These are phyloP conservation scores for Stachybotrys echinatus DNA, from an alignment of 2,329 filamentous ascomycete genomes.

Conservation along the genomic window DNA sequence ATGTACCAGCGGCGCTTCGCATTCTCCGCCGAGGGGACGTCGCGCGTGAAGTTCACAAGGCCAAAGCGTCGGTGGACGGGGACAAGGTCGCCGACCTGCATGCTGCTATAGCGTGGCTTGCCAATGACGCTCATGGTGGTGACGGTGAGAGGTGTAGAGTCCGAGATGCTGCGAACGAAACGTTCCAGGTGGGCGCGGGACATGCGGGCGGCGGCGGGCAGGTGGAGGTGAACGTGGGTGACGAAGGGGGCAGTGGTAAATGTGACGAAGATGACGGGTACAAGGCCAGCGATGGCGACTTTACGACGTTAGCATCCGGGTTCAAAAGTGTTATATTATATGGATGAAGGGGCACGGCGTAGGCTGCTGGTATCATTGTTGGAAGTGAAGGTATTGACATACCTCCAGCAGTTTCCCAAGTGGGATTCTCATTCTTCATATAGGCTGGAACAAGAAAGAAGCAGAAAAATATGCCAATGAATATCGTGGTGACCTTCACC, in stretches of 20 bases:
- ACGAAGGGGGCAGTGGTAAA: slow-evolving; percentile 67
- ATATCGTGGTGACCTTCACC: slow-evolving; percentile 65
- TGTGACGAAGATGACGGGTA: slow-evolving; percentile 60
- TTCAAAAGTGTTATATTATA: not conserved
- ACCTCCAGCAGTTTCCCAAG: slow-evolving; percentile 30
- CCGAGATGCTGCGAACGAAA: slow-evolving; percentile 43
- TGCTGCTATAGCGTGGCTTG: slow-evolving; percentile 44
- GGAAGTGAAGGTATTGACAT: slow-evolving; percentile 11
- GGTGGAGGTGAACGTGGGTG: slow-evolving; percentile 62
- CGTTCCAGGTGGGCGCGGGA: slow-evolving; percentile 51
- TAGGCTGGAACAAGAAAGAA: slow-evolving; percentile 59
- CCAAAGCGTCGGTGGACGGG: slow-evolving; percentile 26
- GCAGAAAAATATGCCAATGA: slow-evolving; percentile 62
- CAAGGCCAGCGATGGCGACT: slow-evolving; percentile 55
- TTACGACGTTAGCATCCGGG: not conserved
- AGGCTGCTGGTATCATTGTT: too few species aligned
- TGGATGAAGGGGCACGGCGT: not conserved
- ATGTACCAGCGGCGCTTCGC: slow-evolving; percentile 32
- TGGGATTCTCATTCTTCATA: slow-evolving; percentile 32
- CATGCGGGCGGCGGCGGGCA: slow-evolving; percentile 60
- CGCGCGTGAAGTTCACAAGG: slow-evolving; percentile 35
- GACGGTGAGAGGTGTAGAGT: slow-evolving; percentile 40
- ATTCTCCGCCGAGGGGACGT: slow-evolving; percentile 24
- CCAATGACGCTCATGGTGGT: slow-evolving; percentile 52
- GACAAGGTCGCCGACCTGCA: slow-evolving; percentile 31